phyloP scores from a whole-genome alignment of 176 grass and related monocot genomes.

The Rhynchospora tenuis region DNA sequence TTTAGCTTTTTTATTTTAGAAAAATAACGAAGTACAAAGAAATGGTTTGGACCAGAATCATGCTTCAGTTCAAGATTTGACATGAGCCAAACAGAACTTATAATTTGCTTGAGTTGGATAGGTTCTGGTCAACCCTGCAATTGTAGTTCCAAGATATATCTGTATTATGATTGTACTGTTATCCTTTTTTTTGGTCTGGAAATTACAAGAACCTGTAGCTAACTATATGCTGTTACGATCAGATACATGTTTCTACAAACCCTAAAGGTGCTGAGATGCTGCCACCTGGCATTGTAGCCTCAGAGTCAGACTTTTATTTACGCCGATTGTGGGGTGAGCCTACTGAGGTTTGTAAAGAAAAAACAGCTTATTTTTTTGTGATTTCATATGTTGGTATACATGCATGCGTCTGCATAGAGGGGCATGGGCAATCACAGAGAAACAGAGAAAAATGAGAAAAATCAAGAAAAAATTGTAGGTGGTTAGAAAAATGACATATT shows the following conservation, averaged over 20 bases:
- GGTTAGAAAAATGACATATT: background rate
- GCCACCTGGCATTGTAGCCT: slow-evolving; percentile 66
- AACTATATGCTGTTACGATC: background rate
- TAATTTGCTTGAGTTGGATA: background rate
- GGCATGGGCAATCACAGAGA: background rate
- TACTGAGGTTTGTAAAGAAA: slow-evolving; percentile 59
- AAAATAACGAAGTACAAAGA: background rate
- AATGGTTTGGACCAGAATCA: background rate
- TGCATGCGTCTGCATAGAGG: background rate
- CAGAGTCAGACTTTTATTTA: slow-evolving; percentile 74
- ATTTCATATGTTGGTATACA: background rate
- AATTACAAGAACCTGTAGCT: background rate
- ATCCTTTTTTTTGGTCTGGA: background rate
- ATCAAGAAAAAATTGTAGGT: background rate
- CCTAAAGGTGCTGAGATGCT: slow-evolving; percentile 86
- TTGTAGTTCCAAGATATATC: background rate
- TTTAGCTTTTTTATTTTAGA: background rate
- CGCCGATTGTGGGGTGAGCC: slow-evolving; percentile 84
- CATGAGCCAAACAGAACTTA: background rate
- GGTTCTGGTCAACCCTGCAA: background rate
- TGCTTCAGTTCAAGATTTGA: background rate
- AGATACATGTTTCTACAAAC: slow-evolving; percentile 65
- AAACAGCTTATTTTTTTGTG: background rate
- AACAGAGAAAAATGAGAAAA: background rate
- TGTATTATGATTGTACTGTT: background rate